Evolutionary conservation across 139 green algal species (phyloP), one percentile per base, ranked within the genome.

Genomic region (Mesotaenium endlicherianum): DNA sequence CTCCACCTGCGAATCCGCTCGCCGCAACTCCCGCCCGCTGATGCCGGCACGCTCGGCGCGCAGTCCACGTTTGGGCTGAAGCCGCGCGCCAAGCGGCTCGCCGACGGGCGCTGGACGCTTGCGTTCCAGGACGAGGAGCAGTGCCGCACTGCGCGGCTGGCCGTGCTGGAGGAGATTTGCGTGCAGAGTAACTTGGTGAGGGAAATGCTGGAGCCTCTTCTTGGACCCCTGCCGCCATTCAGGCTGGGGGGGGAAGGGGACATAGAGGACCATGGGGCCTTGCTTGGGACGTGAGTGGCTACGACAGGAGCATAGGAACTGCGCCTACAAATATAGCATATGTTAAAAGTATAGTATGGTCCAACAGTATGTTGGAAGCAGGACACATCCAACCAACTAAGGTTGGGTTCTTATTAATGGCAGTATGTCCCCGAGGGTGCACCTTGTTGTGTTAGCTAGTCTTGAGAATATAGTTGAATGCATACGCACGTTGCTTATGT

Each of bases 1-100:
- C 86, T 91, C 20, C 87, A 91, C 49, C 78, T 91, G 11, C 64
- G 87, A 17, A 91, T 91, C 17, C 60, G 87, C 8, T 75, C 86
- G 40, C 87, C 86, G 34, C 71, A 86, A 36, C 14, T 31, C 16
- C 85, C 76, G 0, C 34, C 74, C 26, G 53, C 70, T 0, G 53
- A 75, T 17, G 50, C 75, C 30, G 77, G 60, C n/a, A 82, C 59
- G 41, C 77, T 78, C 4, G 38, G 20, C 1, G 42, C 57, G 38
- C 57, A 40, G 3, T 78, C 71, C 30, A 26, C 55, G 43, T 31
- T 72, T 39, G 77, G 57, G 16, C 40, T 39, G 36, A 38, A 38
- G 20, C 44, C 43, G 26, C 17, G 74, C 39, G 82, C 53, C 11
- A 59, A 57, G 77, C 59, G 84, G 38, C 69, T 90, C 45, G 53